phyloP scores from a whole-genome alignment of 179 eudicot species.

The Silene coronaria region DNA sequence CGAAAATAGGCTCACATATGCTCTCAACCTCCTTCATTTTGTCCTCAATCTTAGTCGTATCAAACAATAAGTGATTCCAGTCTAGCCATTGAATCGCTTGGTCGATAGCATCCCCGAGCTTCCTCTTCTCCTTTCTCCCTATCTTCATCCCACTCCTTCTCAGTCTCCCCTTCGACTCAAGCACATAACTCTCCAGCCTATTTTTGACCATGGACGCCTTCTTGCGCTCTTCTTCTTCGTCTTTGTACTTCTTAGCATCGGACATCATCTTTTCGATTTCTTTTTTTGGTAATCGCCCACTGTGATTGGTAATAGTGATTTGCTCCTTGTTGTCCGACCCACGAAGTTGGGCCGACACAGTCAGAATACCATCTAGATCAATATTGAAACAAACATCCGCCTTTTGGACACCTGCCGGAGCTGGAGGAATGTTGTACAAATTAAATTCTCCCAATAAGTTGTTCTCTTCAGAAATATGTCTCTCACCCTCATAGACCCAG shows the following conservation, averaged over 20 bases:
- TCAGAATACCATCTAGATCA: constrained; percentile 3
- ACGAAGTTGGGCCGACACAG: constrained; percentile 7
- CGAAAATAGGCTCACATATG: background rate
- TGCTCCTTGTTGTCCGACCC: constrained; percentile 6
- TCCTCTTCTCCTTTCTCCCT: constrained; percentile 13
- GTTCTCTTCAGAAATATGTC: too few relatives aligned
- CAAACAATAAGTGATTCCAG: background rate
- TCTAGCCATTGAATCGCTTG: background rate
- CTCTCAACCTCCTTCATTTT: background rate
- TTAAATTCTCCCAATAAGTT: too few relatives aligned
- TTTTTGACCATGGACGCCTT: background rate
- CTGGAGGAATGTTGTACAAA: too few relatives aligned
- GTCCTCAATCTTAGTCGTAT: background rate
- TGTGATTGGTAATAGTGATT: background rate
- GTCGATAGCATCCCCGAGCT: constrained; percentile 11
- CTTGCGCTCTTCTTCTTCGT: background rate
- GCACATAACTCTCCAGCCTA: background rate
- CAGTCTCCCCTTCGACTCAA: background rate
- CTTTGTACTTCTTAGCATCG: background rate
- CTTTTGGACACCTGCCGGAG: too few relatives aligned
- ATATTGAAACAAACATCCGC: background rate
- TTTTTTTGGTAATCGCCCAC: background rate
- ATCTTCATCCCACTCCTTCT: background rate
- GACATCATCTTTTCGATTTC: background rate
- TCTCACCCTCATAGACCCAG: too few relatives aligned